phyloP scores from a whole-genome alignment of 192 early-diverging fungal genomes.

The Rhizoclosmatium sp. region DNA sequence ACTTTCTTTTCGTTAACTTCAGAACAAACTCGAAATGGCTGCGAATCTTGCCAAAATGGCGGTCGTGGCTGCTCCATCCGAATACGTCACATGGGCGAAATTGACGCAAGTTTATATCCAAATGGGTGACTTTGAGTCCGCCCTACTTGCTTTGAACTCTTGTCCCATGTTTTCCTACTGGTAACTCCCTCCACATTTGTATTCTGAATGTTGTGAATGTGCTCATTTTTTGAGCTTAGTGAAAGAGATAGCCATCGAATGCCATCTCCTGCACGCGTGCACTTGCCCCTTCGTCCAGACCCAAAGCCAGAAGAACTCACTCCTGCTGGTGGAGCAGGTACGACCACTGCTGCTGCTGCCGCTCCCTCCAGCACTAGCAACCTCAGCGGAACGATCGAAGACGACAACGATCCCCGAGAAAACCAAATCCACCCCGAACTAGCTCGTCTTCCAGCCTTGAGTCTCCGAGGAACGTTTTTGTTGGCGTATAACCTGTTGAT shows the following conservation, averaged over 20 bases:
- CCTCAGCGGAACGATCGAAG: conserved; percentile 50
- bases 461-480: conserved; percentile 92
- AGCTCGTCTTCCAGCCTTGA: conserved; percentile 84
- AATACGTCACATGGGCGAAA: conserved; percentile 95
- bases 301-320: conserved; percentile 36
- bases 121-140: conserved; percentile 83
- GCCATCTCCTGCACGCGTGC: conserved; percentile 86
- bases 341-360: neutral
- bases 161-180: conserved; percentile 98
- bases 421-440: conserved; percentile 72
- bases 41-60: conserved; percentile 90
- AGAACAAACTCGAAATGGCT: conserved; percentile 77
- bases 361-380: neutral
- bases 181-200: conserved; percentile 57
- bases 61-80: conserved; percentile 92
- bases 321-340: neutral
- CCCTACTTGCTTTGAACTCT: conserved; percentile 93
- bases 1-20: too few species aligned
- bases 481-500: conserved; percentile 88
- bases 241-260: conserved; percentile 90
- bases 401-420: conserved; percentile 63
- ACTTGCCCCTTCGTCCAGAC: conserved; percentile 89
- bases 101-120: conserved; percentile 94
- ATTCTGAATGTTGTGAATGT: conserved; percentile 36
- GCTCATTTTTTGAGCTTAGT: conserved; percentile 3